Conservation (phyloP, 305 asterid species). For the Fraxinus sp. region DNA sequence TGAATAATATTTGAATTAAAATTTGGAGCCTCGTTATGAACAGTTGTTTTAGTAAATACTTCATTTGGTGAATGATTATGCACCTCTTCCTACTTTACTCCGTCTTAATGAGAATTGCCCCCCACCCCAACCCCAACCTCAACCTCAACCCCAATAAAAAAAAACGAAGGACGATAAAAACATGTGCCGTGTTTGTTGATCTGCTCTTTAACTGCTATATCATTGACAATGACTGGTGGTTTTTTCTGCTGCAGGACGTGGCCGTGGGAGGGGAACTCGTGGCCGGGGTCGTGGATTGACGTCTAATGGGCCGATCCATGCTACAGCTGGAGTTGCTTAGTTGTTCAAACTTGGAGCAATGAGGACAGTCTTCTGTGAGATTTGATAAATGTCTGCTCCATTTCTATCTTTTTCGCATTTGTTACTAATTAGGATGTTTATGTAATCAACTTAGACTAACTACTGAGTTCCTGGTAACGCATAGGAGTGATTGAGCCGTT, state of each 20-base stretch:
- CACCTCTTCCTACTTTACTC: background rate
- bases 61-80: background rate
- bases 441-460: constrained; percentile 54
- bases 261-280: constrained; percentile 70
- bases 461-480: constrained; percentile 34
- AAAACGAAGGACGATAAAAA: background rate
- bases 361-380: constrained; percentile 10
- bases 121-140: background rate
- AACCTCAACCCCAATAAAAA: too few species aligned
- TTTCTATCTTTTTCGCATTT: constrained; percentile 20
- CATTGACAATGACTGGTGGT: background rate
- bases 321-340: constrained; percentile 51
- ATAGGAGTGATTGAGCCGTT: constrained; percentile 49
- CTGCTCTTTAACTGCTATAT: background rate
- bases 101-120: background rate
- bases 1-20: background rate
- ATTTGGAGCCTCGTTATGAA: background rate
- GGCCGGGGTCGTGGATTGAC: constrained; percentile 83
- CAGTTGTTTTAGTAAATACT: background rate
- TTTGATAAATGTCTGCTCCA: constrained; percentile 25
- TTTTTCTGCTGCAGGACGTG: constrained; percentile 57
- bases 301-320: constrained; percentile 58
- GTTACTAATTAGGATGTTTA: constrained; percentile 42
- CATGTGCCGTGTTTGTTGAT: background rate
- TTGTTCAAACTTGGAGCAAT: constrained; percentile 28